These are phyloP conservation scores for Neurospora sp. DNA, from an alignment of 495 filamentous ascomycete species.

Conservation along the genomic window DNA sequence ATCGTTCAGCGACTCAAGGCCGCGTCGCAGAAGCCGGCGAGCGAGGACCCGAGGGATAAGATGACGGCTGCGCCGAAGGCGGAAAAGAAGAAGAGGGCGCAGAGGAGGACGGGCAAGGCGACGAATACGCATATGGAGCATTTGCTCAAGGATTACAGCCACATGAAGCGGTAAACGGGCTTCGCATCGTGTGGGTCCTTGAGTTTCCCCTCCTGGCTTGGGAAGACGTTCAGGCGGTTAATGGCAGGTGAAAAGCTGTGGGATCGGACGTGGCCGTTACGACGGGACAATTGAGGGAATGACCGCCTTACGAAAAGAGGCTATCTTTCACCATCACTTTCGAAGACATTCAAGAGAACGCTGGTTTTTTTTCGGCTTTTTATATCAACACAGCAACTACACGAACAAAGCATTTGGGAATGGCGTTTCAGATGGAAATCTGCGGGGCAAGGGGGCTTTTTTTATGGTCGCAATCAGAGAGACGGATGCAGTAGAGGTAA, in stretches of 20 bases:
- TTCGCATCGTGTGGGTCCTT: not conserved
- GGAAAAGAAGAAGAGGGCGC: slow-evolving; percentile 56
- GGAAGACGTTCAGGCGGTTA: not conserved
- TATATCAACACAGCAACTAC: not conserved
- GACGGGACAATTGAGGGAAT: not conserved
- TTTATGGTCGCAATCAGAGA: not conserved
- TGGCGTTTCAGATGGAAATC: not conserved
- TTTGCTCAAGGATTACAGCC: slow-evolving; percentile 75
- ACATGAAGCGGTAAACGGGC: slow-evolving; percentile 30
- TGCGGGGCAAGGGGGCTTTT: not conserved
- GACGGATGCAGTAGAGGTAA: not conserved
- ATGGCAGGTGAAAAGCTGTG: not conserved
- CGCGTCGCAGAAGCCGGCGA: slow-evolving; percentile 67
- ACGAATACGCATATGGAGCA: slow-evolving; percentile 91
- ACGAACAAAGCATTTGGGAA: not conserved
- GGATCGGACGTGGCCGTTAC: not conserved
- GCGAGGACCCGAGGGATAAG: slow-evolving; percentile 56
- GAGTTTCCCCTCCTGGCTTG: not conserved
- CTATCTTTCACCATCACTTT: not conserved
- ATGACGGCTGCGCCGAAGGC: slow-evolving; percentile 48
- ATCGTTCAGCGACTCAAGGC: slow-evolving; percentile 65
- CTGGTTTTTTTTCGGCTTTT: not conserved
- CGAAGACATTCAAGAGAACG: not conserved
- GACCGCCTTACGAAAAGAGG: not conserved
- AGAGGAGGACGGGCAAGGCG: slow-evolving; percentile 66